Conservation (phyloP, 2,329 filamentous ascomycete genomes). For the Trichophyton simii region DNA sequence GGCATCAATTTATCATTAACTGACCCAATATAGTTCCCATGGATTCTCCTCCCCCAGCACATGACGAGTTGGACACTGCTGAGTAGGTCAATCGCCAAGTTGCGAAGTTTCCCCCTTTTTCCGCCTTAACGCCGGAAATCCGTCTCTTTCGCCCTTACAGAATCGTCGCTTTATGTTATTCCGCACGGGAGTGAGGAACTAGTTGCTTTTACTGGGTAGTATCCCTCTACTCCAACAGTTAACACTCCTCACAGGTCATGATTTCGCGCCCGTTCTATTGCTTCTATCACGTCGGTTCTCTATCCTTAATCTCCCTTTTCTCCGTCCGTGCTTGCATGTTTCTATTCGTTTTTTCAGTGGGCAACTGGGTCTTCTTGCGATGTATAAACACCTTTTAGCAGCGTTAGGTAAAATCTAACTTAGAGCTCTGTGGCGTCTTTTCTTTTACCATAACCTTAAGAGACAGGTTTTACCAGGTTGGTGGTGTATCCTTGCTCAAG, state of each 20-base stretch:
- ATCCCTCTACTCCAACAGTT: background rate
- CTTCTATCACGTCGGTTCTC: background rate
- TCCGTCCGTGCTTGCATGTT: background rate
- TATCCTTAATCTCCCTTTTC: background rate
- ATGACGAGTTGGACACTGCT: conserved; percentile 92
- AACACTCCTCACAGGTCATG: background rate
- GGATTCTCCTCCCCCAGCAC: conserved; percentile 68
- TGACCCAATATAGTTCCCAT: conserved; percentile 36
- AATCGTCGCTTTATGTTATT: background rate
- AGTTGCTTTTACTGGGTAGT: background rate
- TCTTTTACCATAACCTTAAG: background rate
- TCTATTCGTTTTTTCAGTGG: background rate
- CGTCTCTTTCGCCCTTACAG: background rate
- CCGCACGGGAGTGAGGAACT: background rate
- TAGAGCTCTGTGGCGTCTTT: conserved; percentile 4
- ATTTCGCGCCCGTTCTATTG: background rate
- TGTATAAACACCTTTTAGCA: conserved; percentile 4
- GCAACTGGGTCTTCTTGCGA: conserved; percentile 3
- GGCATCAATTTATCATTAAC: background rate
- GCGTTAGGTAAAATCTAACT: conserved; percentile 5
- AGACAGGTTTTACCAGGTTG: background rate
- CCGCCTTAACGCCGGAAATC: background rate
- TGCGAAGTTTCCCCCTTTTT: background rate
- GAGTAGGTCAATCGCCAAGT: conserved; percentile 43
- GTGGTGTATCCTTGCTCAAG: background rate